Percentiles rank a stretch among this genome's conserved stretches.
phyloP scores from a whole-genome alignment of 768 basidiomycete genomes.

The Cyclocybe cylindracea region DNA sequence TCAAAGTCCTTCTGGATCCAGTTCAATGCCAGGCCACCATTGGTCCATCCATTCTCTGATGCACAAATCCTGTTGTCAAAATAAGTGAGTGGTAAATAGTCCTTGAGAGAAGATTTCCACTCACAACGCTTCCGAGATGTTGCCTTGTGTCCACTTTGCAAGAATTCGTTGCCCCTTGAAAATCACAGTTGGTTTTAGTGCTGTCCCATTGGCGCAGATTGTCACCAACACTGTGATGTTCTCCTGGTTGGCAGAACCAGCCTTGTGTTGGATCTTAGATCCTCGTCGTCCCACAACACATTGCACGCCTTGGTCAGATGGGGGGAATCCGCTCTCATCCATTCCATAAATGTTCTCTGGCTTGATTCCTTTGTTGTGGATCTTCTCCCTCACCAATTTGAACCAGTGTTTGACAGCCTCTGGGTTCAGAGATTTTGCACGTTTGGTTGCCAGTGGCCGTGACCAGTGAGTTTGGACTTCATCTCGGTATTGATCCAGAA shows the following conservation, averaged over 20 bases:
- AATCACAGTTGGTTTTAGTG: constrained; percentile 32
- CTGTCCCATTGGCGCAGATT: constrained; percentile 40
- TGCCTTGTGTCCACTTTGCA: constrained; percentile 33
- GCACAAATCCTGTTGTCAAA: constrained; percentile 17
- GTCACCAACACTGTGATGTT: constrained; percentile 38
- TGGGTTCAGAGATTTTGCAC: constrained; percentile 28
- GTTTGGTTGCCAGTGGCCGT: constrained; percentile 28
- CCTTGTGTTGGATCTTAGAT: constrained; percentile 30
- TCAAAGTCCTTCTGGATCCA: constrained; percentile 35
- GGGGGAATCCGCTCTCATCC: constrained; percentile 37
- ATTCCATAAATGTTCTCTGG: constrained; percentile 32
- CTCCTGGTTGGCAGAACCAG: constrained; percentile 29
- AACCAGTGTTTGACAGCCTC: constrained; percentile 32
- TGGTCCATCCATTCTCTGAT: constrained; percentile 33
- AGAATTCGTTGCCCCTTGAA: constrained; percentile 37
- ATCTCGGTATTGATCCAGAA: constrained; percentile 25
- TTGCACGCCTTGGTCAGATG: constrained; percentile 24
- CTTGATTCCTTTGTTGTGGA: constrained; percentile 19
- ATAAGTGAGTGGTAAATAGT: too few relatives aligned
- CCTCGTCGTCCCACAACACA: constrained; percentile 28
- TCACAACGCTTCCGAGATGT: constrained; percentile 34
- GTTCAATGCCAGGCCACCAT: too few relatives aligned
- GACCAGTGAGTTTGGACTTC: constrained; percentile 33
- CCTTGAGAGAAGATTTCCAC: too few relatives aligned
- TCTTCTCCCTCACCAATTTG: constrained; percentile 25